Conservation (phyloP, 306 rosid genomes). For the Quercus suber region DNA sequence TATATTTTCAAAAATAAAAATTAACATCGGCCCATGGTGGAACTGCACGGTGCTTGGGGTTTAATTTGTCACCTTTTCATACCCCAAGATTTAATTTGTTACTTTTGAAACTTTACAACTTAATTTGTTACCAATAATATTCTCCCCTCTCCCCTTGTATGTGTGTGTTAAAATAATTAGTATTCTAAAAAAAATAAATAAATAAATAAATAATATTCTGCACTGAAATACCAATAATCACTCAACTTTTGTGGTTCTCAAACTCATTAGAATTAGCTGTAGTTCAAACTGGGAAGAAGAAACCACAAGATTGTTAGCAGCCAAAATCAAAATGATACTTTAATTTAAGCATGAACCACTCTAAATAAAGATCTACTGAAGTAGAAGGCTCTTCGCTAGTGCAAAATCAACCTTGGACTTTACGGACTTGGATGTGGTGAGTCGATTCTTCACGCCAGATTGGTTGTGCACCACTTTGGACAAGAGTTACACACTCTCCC, state of each 20-base stretch:
- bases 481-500: constrained; percentile 77
- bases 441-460: constrained; percentile 90
- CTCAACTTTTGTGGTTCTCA: constrained; percentile 11
- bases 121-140: not conserved
- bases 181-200: too few species aligned
- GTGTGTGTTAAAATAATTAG: too few species aligned
- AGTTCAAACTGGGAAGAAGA: constrained; percentile 3
- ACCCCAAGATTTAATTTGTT: too few species aligned
- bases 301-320: not conserved
- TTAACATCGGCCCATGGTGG: too few species aligned
- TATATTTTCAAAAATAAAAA: too few species aligned
- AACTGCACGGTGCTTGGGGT: too few species aligned
- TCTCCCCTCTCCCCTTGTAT: not conserved
- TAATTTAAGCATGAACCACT: not conserved
- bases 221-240: constrained; percentile 4
- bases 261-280: constrained; percentile 5
- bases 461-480: constrained; percentile 96
- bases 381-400: constrained; percentile 17
- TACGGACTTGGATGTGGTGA: constrained; percentile 91
- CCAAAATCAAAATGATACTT: not conserved
- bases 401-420: constrained; percentile 55
- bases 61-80: too few species aligned
- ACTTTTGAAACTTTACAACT: too few species aligned
- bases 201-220: not conserved
- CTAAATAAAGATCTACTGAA: not conserved